Percentiles rank a stretch among this genome's conserved stretches.
These are phyloP conservation scores for Sordaria brevicollis DNA, from an alignment of 495 filamentous ascomycete species.

Conservation along the genomic window DNA sequence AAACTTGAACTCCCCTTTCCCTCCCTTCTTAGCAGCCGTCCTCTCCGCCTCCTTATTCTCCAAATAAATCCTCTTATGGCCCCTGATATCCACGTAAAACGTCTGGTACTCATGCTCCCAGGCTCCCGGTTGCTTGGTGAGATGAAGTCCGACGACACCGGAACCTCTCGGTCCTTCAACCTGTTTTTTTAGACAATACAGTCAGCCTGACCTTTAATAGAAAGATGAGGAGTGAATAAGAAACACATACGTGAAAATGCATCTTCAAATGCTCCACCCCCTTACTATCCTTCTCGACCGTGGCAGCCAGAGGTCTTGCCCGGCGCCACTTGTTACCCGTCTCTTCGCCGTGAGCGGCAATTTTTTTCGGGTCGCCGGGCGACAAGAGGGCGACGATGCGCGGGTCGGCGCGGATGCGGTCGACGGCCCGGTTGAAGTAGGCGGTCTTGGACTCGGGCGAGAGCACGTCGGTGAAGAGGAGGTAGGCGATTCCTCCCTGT, in stretches of 20 bases:
- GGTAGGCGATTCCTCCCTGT: constrained; percentile 62
- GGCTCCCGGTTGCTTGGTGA: constrained; percentile 51
- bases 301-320: constrained; percentile 74
- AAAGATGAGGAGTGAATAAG: background rate
- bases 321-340: constrained; percentile 74
- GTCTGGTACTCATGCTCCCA: constrained; percentile 70
- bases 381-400: constrained; percentile 58
- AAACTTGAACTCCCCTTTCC: constrained; percentile 39
- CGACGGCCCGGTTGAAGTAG: constrained; percentile 82
- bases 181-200: constrained; percentile 32
- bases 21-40: constrained; percentile 16
- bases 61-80: constrained; percentile 49
- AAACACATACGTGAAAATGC: constrained; percentile 65
- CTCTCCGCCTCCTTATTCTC: constrained; percentile 41
- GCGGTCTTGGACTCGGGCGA: constrained; percentile 72
- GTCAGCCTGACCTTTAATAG: background rate
- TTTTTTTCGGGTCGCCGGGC: constrained; percentile 56
- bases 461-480: constrained; percentile 82
- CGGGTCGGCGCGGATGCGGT: constrained; percentile 63
- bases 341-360: constrained; percentile 75
- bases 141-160: constrained; percentile 67
- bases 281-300: constrained; percentile 52
- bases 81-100: constrained; percentile 65
- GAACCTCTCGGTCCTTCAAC: constrained; percentile 71
- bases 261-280: constrained; percentile 78